These are phyloP conservation scores for Wickerhamomyces pijperi DNA, from an alignment of 805 yeast genomes.

Conservation along the genomic window DNA sequence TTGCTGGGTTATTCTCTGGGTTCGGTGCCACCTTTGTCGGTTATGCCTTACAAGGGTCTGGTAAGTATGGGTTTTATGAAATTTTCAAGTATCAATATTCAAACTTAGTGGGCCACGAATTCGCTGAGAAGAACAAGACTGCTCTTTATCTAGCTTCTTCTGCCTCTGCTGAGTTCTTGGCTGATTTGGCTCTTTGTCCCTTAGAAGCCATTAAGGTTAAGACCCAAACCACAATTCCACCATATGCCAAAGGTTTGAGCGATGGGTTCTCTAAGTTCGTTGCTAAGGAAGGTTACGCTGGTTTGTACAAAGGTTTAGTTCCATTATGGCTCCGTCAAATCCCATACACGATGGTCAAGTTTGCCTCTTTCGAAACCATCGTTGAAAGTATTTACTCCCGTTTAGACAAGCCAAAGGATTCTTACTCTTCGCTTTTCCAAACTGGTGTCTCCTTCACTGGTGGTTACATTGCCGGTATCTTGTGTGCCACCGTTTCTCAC, in stretches of 20 bases:
- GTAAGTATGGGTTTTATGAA: conserved; percentile 94
- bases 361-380: conserved; percentile 87
- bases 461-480: conserved; percentile 95
- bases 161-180: conserved; percentile 89
- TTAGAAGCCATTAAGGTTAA: conserved; percentile 91
- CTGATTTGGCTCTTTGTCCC: conserved; percentile 86
- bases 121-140: conserved; percentile 56
- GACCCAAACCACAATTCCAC: conserved; percentile 89
- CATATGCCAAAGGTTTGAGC: conserved; percentile 51
- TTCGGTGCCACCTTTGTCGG: conserved; percentile 89
- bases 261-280: conserved; percentile 61
- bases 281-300: conserved; percentile 58
- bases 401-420: conserved; percentile 62
- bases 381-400: conserved; percentile 68
- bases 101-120: conserved; percentile 51
- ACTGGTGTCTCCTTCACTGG: conserved; percentile 92
- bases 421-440: conserved; percentile 66
- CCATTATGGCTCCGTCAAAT: conserved; percentile 96
- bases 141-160: conserved; percentile 72
- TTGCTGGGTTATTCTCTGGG: conserved; percentile 73
- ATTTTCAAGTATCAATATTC: conserved; percentile 74
- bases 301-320: conserved; percentile 77
- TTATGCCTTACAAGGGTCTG: conserved; percentile 93
- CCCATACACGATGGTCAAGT: conserved; percentile 98
- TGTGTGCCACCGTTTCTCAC: conserved; percentile 92